Conservation (phyloP, 2,329 filamentous ascomycete genomes). For the Pseudogymnoascus sp. region DNA sequence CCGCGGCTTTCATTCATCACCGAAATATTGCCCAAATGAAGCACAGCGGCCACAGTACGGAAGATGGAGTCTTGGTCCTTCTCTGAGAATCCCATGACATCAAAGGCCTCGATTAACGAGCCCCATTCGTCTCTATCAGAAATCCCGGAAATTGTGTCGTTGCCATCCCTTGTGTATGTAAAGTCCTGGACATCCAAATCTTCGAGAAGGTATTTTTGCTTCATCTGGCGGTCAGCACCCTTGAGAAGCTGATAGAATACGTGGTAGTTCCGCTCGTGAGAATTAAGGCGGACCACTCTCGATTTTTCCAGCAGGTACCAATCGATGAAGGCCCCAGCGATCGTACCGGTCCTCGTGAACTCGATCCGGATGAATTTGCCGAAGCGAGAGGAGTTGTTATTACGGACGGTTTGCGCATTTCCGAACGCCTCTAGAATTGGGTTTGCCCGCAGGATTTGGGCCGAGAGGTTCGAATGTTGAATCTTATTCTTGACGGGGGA, state of each 20-base stretch:
- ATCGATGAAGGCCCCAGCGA: slow-evolving; percentile 92
- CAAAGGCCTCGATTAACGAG: slow-evolving; percentile 80
- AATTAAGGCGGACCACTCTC: slow-evolving; percentile 82
- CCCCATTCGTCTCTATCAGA: slow-evolving; percentile 91
- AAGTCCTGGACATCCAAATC: slow-evolving; percentile 77
- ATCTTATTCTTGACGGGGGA: slow-evolving; percentile 54
- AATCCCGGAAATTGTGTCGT: slow-evolving; percentile 83
- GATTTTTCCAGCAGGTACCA: slow-evolving; percentile 99
- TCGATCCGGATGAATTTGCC: slow-evolving; percentile 98
- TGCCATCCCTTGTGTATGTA: slow-evolving; percentile 82
- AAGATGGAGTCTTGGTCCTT: slow-evolving; percentile 78
- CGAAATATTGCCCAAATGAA: slow-evolving; percentile 87
- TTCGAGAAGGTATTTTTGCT: slow-evolving; percentile 67
- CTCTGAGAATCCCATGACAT: slow-evolving; percentile 86
- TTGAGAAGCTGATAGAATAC: slow-evolving; percentile 93
- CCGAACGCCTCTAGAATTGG: slow-evolving; percentile 97
- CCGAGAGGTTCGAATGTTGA: slow-evolving; percentile 75
- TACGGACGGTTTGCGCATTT: slow-evolving; percentile 94
- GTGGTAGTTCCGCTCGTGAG: slow-evolving; percentile 90
- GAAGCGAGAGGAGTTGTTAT: slow-evolving; percentile 97
- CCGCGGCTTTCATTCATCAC: slow-evolving; percentile 86
- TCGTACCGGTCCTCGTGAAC: slow-evolving; percentile 79
- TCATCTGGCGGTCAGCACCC: slow-evolving; percentile 67
- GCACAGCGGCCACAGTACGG: slow-evolving; percentile 78
- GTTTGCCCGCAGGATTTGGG: slow-evolving; percentile 92